These are phyloP conservation scores for Jamesozyma jinghongensis DNA, from an alignment of 805 yeast species.

Conservation along the genomic window DNA sequence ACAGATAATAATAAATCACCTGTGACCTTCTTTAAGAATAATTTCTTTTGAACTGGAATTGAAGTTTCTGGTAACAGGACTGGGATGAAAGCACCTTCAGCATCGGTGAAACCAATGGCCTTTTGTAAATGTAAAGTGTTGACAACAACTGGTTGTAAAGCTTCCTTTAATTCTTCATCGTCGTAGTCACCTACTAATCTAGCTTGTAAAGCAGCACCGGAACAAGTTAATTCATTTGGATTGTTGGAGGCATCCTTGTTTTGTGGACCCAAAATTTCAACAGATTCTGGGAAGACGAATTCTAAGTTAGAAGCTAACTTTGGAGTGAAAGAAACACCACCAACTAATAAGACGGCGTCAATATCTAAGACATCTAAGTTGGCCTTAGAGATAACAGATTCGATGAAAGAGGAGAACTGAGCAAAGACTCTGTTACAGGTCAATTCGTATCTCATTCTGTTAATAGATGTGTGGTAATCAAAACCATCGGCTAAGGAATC, in stretches of 20 bases:
- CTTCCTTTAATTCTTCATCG: conserved; percentile 71
- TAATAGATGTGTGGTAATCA: conserved; percentile 87
- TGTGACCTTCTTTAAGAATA: conserved; percentile 51
- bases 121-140: conserved; percentile 80
- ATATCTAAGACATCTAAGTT: conserved; percentile 75
- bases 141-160: conserved; percentile 67
- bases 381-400: conserved; percentile 68
- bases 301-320: conserved; percentile 73
- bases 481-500: conserved; percentile 91
- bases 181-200: conserved; percentile 73
- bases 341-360: conserved; percentile 84
- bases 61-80: conserved; percentile 79
- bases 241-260: conserved; percentile 66
- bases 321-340: conserved; percentile 90
- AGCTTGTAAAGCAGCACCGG: conserved; percentile 97
- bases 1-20: conserved; percentile 61
- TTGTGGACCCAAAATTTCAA: conserved; percentile 61
- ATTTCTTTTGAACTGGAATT: conserved; percentile 74
- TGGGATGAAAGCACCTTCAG: conserved; percentile 62
- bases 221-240: conserved; percentile 83
- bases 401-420: conserved; percentile 69
- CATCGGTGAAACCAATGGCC: conserved; percentile 76
- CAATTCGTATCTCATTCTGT: conserved; percentile 89
- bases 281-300: conserved; percentile 69
- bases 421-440: conserved; percentile 70